Evolutionary conservation across 2,329 filamentous ascomycete genomes (phyloP), one percentile per base, ranked within the genome.

Genomic region (Pleomassaria siparia): DNA sequence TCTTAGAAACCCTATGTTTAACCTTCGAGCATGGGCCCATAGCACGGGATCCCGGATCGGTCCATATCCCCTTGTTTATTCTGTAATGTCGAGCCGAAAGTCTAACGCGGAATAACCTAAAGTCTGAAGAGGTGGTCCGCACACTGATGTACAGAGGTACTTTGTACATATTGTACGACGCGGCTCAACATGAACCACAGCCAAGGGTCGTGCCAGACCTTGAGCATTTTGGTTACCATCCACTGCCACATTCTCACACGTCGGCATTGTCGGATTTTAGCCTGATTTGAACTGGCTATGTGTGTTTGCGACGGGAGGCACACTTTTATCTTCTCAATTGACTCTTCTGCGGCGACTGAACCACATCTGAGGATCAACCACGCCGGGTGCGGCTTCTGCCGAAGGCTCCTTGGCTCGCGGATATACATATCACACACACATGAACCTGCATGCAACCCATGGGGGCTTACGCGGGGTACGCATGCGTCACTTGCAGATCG

Each of bases 241-340:
- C 29, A 30, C 8, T 9, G 16, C 32, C n/a, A n/a, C 16, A 12
- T 16, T 35, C 32, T n/a, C n/a, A n/a, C 15, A 7, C 13, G 12
- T 21, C 35, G 18, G 35, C 35, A 32, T 35, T 43, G 26, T 24
- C 35, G 20, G n/a, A 28, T 16, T 44, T 37, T 44, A 44, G 43
- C 33, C 33, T 44, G 43, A 39, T 44, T 37, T 18, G 26, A 20
- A 21, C 13, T 37, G 35, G 35, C 18, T 37, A 3, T 20, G 11
- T 6, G 5, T 7, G n/a, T 13, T 20, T 37, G 35, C 18, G n/a
- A 13, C 10, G 3, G 11, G 18, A 11, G 11, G 11, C 35, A 22
- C 5, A 37, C 18, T 11, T 6, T 24, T 20, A 22, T 20, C 25
- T 12, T 37, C 35, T 37, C 35, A 18, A 35, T n/a, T 35, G 32